phyloP scores from a whole-genome alignment of 352 stramenopile species.

The Globisporangium echinulatum region DNA sequence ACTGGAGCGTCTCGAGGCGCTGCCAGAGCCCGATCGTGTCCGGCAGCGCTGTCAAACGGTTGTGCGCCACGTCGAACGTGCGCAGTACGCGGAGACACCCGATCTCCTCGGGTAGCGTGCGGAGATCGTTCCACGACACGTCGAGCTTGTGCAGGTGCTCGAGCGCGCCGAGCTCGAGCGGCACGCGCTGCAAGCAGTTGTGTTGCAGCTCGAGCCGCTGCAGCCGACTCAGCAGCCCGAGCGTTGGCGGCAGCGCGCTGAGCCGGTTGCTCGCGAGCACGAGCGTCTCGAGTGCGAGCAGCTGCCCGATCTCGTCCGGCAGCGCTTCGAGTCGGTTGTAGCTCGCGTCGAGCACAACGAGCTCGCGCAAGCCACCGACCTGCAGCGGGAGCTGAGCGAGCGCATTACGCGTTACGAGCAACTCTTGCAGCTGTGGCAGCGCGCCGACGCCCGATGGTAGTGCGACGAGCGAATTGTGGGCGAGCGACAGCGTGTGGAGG shows the following conservation, averaged over 20 bases:
- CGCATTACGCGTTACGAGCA: constrained; percentile 37
- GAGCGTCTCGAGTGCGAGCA: constrained; percentile 25
- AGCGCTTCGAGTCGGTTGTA: constrained; percentile 33
- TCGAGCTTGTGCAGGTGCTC: constrained; percentile 41
- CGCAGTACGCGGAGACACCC: constrained; percentile 39
- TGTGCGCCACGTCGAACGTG: constrained; percentile 42
- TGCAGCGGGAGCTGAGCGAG: constrained; percentile 22
- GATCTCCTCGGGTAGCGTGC: constrained; percentile 46
- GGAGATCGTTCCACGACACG: constrained; percentile 57
- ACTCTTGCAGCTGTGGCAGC: constrained; percentile 30
- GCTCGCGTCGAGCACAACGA: constrained; percentile 33
- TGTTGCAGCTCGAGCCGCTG: constrained; percentile 26
- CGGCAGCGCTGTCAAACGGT: constrained; percentile 38
- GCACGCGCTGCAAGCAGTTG: constrained; percentile 35
- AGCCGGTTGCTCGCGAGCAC: constrained; percentile 43
- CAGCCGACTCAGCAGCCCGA: constrained; percentile 34
- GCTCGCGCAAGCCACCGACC: constrained; percentile 19
- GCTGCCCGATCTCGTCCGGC: constrained; percentile 19
- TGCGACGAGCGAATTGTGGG: constrained; percentile 35
- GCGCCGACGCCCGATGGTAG: constrained; percentile 33
- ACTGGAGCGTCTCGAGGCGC: constrained; percentile 30
- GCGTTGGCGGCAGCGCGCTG: constrained; percentile 24
- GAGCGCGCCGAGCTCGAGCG: constrained; percentile 46
- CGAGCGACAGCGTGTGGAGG: constrained; percentile 33
- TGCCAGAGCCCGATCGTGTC: constrained; percentile 41